Base-by-base conservation (phyloP, 163 green algal species). In the Coccomyxa subellipsoidea region DNA sequence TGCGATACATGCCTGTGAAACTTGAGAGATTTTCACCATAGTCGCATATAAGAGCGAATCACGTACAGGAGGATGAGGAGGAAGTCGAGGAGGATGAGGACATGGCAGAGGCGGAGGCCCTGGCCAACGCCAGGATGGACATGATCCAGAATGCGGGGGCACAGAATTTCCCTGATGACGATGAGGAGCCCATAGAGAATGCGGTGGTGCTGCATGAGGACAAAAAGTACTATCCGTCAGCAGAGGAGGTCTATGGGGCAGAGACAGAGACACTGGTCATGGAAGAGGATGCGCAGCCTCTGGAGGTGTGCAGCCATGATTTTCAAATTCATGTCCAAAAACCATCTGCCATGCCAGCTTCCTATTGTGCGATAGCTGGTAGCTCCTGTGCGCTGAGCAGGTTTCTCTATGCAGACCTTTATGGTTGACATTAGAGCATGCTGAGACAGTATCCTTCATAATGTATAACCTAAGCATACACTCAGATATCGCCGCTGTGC, bases 151-250 rank as follows among this genome's bases (percentile, higher is more conserved):
- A 92, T 40, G 90, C 88, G n/a, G 89, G 85, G 12, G 89, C 91
- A n/a, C 80, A 89, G 32, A 88, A 92, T 38, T 85, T 84, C 12
- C 86, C 86, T 53, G 81, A 87, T 36, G 86, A 91, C 38, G 85
- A 92, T 21, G 89, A 85, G 21, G 81, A 86, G 15, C 89, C 85
- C 23, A 47, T 83, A 31, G 83, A 79, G 15, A 87, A 66, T 38
- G 73, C 69, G 36, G 87, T 99, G 2, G 93, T 99, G 2, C 89
- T 99, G n/a, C 92, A 96, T 35, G 97, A 99, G 85, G 97, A 99
- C 91, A 99, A 99, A 73, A 99, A 99, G 90, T 99, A 99, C 85
- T 99, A 99, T 87, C 94, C 97, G 10, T 95, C 91, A n/a, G 97
- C 97, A 4, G 94, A 98, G 75, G 97, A 99, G 87, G 90, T 93